Conservation (phyloP, 495 filamentous ascomycete genomes). For the Aspergillus bertholletiae region DNA sequence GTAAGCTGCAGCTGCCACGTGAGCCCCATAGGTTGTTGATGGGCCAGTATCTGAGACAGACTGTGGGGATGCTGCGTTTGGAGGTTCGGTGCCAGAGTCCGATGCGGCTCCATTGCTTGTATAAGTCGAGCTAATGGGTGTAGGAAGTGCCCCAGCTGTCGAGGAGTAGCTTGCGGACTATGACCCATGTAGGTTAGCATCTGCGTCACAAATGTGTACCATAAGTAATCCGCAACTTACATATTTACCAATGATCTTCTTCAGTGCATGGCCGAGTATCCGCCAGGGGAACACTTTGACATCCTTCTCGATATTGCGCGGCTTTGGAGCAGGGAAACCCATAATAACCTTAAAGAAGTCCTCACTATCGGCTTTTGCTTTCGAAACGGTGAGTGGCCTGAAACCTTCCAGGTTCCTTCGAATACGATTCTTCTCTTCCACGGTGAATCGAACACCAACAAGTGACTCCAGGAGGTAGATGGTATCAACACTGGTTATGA, state of each 20-base stretch:
- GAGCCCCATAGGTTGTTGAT: constrained; percentile 28
- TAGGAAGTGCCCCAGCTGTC: constrained; percentile 41
- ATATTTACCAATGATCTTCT: constrained; percentile 99
- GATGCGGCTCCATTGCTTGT: constrained; percentile 37
- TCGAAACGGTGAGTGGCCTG: constrained; percentile 84
- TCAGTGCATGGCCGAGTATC: constrained; percentile 72
- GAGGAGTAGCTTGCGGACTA: constrained; percentile 53
- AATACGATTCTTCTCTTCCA: constrained; percentile 98
- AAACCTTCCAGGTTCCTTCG: constrained; percentile 92
- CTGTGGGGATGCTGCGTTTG: constrained; percentile 39
- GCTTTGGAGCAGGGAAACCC: constrained; percentile 93
- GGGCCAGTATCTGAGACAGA: constrained; percentile 38
- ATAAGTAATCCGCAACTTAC: constrained; percentile 44
- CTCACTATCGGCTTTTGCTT: constrained; percentile 84
- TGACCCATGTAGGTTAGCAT: constrained; percentile 9
- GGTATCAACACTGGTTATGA: constrained; percentile 93
- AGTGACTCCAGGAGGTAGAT: constrained; percentile 89
- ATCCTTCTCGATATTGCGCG: constrained; percentile 96
- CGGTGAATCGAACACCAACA: constrained; percentile 76
- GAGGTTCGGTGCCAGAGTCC: constrained; percentile 39
- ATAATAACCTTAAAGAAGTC: constrained; percentile 99
- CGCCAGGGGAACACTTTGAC: constrained; percentile 98
- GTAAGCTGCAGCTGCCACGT: constrained; percentile 25
- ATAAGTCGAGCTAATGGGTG: constrained; percentile 36
- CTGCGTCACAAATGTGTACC: background rate